These are phyloP conservation scores for Peronospora destructor DNA, from an alignment of 352 stramenopile genomes.

Conservation along the genomic window DNA sequence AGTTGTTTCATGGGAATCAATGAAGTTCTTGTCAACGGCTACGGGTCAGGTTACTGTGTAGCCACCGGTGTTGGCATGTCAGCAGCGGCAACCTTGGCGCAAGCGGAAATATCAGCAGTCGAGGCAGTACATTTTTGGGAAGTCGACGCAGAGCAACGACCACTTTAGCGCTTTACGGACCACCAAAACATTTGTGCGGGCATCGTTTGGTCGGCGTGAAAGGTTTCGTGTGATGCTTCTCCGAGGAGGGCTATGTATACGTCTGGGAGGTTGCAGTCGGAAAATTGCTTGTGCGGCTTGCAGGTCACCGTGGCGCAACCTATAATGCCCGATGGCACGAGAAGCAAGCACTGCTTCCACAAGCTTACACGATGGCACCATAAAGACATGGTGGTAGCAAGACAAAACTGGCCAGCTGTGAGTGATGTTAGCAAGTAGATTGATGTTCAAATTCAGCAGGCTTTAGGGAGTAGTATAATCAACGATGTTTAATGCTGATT, in stretches of 20 bases:
- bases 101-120: conserved; percentile 18
- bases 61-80: conserved; percentile 20
- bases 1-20: conserved; percentile 16
- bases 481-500: conserved; percentile 18
- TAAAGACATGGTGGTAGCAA: conserved; percentile 80
- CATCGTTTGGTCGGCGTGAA: conserved; percentile 76
- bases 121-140: conserved; percentile 19
- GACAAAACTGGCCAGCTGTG: conserved; percentile 39
- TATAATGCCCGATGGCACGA: conserved; percentile 86
- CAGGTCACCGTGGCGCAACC: conserved; percentile 66
- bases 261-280: conserved; percentile 83
- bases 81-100: conserved; percentile 22
- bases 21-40: conserved; percentile 14
- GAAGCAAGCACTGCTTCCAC: conserved; percentile 76
- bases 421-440: conserved; percentile 1
- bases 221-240: conserved; percentile 83
- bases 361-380: conserved; percentile 86
- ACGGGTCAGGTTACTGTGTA: too few species aligned
- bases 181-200: conserved; percentile 86
- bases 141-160: conserved; percentile 49
- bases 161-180: conserved; percentile 81
- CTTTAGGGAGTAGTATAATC: conserved; percentile 3
- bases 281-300: conserved; percentile 76
- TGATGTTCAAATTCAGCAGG: conserved; percentile 7
- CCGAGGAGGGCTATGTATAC: conserved; percentile 82